Evolutionary conservation across 768 basidiomycete species (phyloP).

Genomic region (Tricholoma sp.): DNA sequence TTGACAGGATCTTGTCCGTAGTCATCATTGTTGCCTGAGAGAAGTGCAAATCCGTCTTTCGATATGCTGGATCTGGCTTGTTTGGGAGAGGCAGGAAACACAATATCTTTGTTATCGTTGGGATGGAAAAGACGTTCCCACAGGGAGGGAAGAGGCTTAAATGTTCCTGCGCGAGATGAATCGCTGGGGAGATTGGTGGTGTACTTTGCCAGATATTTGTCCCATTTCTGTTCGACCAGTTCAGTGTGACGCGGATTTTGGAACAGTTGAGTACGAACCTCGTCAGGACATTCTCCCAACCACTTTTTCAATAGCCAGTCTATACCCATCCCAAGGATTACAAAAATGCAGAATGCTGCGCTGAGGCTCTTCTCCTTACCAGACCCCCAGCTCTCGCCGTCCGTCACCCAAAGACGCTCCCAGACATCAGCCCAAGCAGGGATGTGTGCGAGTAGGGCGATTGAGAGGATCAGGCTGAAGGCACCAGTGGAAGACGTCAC

Average conservation of each 20-base stretch:
- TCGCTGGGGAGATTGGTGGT: constrained; percentile 48
- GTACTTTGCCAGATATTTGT: constrained; percentile 58
- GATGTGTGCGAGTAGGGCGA: constrained; percentile 47
- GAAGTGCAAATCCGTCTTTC: constrained; percentile 7
- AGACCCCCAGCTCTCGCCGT: constrained; percentile 49
- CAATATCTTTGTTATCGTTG: constrained; percentile 15
- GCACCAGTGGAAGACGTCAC: constrained; percentile 50
- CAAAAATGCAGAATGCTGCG: constrained; percentile 50
- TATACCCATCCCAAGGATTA: constrained; percentile 36
- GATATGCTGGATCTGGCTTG: constrained; percentile 9
- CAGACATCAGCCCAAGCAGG: constrained; percentile 57
- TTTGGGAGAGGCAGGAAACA: constrained; percentile 19
- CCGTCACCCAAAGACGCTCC: constrained; percentile 53
- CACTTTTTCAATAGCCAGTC: constrained; percentile 54
- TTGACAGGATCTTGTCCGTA: background rate
- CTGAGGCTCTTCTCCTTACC: constrained; percentile 52
- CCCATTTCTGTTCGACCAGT: constrained; percentile 51
- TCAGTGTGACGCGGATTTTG: background rate
- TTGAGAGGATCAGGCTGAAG: constrained; percentile 48
- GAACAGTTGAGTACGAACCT: constrained; percentile 33
- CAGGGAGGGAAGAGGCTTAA: constrained; percentile 44
- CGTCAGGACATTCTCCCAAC: constrained; percentile 65
- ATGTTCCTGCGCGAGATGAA: constrained; percentile 51
- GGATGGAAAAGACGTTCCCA: constrained; percentile 45
- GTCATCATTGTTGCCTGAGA: constrained; percentile 6